phyloP scores from a whole-genome alignment of 345 rosid genomes.

The Lepidium didymum region DNA sequence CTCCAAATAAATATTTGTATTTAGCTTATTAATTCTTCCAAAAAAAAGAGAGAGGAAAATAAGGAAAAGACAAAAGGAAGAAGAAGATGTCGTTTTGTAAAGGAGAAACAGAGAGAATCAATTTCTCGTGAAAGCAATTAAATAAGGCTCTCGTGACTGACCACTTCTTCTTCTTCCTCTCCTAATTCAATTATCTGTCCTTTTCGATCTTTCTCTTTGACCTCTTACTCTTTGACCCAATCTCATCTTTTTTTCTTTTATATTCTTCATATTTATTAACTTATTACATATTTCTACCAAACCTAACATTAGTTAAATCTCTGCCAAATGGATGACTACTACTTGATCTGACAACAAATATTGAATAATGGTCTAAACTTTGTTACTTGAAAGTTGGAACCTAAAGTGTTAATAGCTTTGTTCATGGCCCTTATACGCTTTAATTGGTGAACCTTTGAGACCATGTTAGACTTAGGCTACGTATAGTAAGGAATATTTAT shows the following conservation, averaged over 20 bases:
- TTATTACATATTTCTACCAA: neutral
- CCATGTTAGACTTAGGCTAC: neutral
- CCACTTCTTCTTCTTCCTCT: conserved; percentile 21
- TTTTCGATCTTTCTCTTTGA: conserved; percentile 23
- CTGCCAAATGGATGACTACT: neutral
- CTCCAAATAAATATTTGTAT: too few species aligned
- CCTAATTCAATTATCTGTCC: conserved; percentile 9
- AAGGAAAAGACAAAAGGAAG: conserved; percentile 21
- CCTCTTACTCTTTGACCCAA: conserved; percentile 16
- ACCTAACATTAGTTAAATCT: neutral
- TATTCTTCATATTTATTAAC: neutral
- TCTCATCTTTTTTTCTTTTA: neutral
- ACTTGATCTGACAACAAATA: neutral
- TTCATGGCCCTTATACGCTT: neutral
- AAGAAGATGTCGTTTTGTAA: conserved; percentile 14
- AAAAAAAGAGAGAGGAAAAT: neutral
- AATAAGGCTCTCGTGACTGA: conserved; percentile 26
- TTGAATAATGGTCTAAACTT: neutral
- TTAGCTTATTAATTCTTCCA: too few species aligned
- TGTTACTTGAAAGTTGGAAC: neutral
- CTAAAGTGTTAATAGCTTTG: neutral
- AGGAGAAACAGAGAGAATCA: conserved; percentile 19
- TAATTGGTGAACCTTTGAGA: neutral
- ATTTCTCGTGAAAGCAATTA: conserved; percentile 22
- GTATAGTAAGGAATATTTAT: neutral